Percentiles rank a stretch among this genome's conserved stretches.
Evolutionary conservation across 805 yeast genomes (phyloP).

Genomic region (Ogataea corticis): DNA sequence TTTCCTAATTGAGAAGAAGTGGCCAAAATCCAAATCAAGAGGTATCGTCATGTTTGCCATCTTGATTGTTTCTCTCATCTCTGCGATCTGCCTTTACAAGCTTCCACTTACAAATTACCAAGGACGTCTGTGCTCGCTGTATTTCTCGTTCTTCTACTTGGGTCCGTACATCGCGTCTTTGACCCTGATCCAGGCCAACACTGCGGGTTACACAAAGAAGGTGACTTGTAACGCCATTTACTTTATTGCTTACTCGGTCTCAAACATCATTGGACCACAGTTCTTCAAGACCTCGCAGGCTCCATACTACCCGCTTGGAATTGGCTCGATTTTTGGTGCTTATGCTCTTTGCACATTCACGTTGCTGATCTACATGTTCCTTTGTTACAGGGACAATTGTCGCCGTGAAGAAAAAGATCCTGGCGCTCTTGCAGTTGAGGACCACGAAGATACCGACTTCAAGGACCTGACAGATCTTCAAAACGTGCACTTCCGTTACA

Average conservation of each 20-base stretch:
- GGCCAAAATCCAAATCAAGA: conserved; percentile 35
- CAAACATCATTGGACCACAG: conserved; percentile 74
- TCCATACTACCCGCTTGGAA: conserved; percentile 61
- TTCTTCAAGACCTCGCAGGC: conserved; percentile 57
- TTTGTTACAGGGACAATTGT: conserved; percentile 23
- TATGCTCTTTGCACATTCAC: conserved; percentile 30
- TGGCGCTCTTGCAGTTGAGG: conserved; percentile 25
- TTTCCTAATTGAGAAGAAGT: conserved; percentile 52
- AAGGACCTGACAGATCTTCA: conserved; percentile 54
- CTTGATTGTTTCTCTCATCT: conserved; percentile 30
- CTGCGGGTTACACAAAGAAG: conserved; percentile 77
- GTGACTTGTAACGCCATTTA: conserved; percentile 57
- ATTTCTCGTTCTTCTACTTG: conserved; percentile 28
- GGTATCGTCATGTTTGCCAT: conserved; percentile 29
- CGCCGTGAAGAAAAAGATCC: conserved; percentile 23
- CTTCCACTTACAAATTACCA: conserved; percentile 28
- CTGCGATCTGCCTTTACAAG: conserved; percentile 32
- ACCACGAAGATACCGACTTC: conserved; percentile 44
- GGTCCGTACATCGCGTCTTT: conserved; percentile 33
- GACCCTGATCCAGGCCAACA: conserved; percentile 46
- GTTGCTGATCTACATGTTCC: conserved; percentile 32
- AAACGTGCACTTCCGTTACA: conserved; percentile 53
- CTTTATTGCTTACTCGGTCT: conserved; percentile 65
- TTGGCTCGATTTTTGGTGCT: conserved; percentile 43
- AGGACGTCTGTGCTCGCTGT: conserved; percentile 25